Evolutionary conservation across 1,139 yeast genomes (phyloP).

Genomic region (Pneumocystis oryctolagi): DNA sequence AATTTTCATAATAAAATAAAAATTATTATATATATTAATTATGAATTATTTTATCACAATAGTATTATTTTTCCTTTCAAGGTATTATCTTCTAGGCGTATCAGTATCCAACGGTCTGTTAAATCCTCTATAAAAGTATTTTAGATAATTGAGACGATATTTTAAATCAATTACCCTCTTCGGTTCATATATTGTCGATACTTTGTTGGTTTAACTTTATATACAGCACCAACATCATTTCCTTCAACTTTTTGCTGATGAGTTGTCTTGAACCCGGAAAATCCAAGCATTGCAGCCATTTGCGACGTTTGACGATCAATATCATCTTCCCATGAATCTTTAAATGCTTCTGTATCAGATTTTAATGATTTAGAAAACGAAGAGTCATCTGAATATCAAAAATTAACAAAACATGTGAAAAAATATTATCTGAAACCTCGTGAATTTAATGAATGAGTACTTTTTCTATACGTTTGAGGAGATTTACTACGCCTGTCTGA

Average conservation of each 20-base stretch:
- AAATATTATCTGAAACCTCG: not conserved
- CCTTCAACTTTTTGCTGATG: conserved; percentile 44
- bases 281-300: conserved; percentile 45
- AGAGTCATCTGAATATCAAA: not conserved
- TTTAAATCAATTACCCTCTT: conserved; percentile 15
- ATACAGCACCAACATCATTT: conserved; percentile 35
- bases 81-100: not conserved
- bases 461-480: not conserved
- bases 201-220: conserved; percentile 30
- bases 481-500: not conserved
- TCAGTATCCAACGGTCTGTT: not conserved
- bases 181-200: conserved; percentile 48
- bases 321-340: not conserved
- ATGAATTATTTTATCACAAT: not conserved
- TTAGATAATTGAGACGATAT: conserved; percentile 5
- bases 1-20: not conserved
- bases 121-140: not conserved
- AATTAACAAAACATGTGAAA: not conserved
- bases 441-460: too few relatives aligned
- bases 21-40: not conserved
- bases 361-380: too few relatives aligned
- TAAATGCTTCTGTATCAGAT: not conserved
- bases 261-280: conserved; percentile 43
- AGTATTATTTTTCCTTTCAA: not conserved
- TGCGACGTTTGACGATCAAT: not conserved